phyloP scores from a whole-genome alignment of 148 eudicot species.

The Simmondsia chinensis region DNA sequence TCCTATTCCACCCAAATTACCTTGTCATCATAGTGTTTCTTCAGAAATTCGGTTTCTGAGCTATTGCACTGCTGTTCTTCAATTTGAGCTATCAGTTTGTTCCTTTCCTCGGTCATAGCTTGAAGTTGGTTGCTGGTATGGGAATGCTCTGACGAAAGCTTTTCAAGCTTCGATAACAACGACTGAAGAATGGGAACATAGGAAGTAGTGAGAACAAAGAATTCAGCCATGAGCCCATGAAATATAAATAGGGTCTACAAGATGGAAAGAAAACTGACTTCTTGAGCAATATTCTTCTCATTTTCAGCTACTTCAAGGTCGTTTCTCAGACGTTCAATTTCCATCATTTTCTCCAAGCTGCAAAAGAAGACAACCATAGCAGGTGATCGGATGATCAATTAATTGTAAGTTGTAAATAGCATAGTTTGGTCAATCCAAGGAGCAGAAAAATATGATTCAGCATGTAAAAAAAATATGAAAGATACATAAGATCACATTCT shows the following conservation, averaged over 20 bases:
- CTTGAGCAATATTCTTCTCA: slow-evolving; percentile 30
- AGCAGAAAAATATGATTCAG: too few species aligned
- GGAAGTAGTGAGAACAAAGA: not conserved
- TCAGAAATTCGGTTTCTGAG: slow-evolving; percentile 13
- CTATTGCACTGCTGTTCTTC: slow-evolving; percentile 18
- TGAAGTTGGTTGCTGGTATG: slow-evolving; percentile 27
- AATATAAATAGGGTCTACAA: not conserved
- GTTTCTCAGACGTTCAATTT: slow-evolving; percentile 46
- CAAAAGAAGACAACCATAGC: slow-evolving; percentile 7
- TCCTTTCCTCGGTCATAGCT: slow-evolving; percentile 25
- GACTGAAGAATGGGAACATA: slow-evolving; percentile 15
- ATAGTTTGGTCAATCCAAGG: not conserved
- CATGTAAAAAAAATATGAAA: too few species aligned
- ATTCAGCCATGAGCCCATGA: not conserved
- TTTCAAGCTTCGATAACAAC: slow-evolving; percentile 23
- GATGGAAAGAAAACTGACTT: slow-evolving; percentile 23
- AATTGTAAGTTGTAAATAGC: not conserved
- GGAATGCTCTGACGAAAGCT: slow-evolving; percentile 29
- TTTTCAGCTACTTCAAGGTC: slow-evolving; percentile 33
- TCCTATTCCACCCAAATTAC: slow-evolving; percentile 14
- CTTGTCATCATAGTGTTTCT: slow-evolving; percentile 17
- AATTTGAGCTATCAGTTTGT: slow-evolving; percentile 22
- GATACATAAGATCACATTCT: too few species aligned
- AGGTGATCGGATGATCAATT: not conserved
- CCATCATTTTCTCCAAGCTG: slow-evolving; percentile 48